These are phyloP conservation scores for Truncatella angustata DNA, from an alignment of 2,329 filamentous ascomycete species.

Conservation along the genomic window DNA sequence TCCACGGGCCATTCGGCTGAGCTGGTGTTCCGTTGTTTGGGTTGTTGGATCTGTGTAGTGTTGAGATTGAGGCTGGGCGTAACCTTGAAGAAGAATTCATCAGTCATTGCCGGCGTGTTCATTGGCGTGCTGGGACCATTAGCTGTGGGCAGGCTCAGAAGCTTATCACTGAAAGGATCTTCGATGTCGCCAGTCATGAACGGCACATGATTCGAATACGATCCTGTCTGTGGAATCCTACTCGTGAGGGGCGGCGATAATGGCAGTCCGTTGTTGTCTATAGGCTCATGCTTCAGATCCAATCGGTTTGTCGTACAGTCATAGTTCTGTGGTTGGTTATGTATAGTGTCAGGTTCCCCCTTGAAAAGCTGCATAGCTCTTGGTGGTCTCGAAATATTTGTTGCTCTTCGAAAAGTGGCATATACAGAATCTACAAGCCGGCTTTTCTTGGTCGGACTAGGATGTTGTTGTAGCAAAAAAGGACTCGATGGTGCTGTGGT, in stretches of 20 bases:
- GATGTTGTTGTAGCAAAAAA: conserved; percentile 22
- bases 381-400: conserved; percentile 19
- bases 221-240: conserved; percentile 19
- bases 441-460: conserved; percentile 23
- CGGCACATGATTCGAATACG: conserved; percentile 14
- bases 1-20: conserved; percentile 32
- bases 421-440: conserved; percentile 26
- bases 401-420: conserved; percentile 24
- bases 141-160: conserved; percentile 13
- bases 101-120: conserved; percentile 20
- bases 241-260: conserved; percentile 28
- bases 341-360: neutral
- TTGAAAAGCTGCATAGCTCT: conserved; percentile 7
- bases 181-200: conserved; percentile 29
- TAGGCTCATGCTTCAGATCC: conserved; percentile 15
- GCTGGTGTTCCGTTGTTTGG: conserved; percentile 22
- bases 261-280: conserved; percentile 22
- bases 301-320: conserved; percentile 8
- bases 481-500: conserved; percentile 24
- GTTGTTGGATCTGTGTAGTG: conserved; percentile 11
- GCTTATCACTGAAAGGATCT: conserved; percentile 27
- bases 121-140: conserved; percentile 18
- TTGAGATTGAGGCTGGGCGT: conserved; percentile 13
- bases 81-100: conserved; percentile 19
- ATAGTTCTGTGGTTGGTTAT: neutral